A percentile compares a stretch with the other conserved stretches of the same genome.
phyloP scores from a whole-genome alignment of 2,329 filamentous ascomycete genomes.

The Dactylonectria estremocensis region DNA sequence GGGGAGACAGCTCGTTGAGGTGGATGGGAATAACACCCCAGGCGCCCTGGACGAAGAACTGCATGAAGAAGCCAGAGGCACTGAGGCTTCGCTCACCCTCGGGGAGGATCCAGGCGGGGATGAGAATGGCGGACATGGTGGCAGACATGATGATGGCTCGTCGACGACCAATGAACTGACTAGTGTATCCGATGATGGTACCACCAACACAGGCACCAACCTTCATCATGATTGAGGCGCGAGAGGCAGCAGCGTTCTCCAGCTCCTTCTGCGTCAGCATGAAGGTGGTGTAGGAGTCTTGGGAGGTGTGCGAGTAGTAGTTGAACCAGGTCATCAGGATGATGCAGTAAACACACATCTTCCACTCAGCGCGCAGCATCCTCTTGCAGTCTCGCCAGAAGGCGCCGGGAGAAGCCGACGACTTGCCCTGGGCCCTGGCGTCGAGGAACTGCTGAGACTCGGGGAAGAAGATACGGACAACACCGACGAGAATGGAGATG shows the following conservation, averaged over 20 bases:
- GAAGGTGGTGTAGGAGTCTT: constrained; percentile 88
- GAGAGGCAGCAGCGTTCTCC: constrained; percentile 73
- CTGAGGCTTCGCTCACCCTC: constrained; percentile 72
- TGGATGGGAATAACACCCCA: constrained; percentile 81
- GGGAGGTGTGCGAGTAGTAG: constrained; percentile 83
- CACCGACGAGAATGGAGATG: constrained; percentile 77
- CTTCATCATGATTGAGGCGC: constrained; percentile 88
- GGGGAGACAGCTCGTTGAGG: constrained; percentile 80
- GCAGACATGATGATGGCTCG: constrained; percentile 75
- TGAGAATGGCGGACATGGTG: constrained; percentile 72
- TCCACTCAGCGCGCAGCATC: constrained; percentile 81
- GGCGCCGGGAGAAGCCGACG: constrained; percentile 59
- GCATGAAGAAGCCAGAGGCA: constrained; percentile 77
- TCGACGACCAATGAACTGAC: constrained; percentile 82
- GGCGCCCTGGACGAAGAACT: constrained; percentile 77
- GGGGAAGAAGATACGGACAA: constrained; percentile 78
- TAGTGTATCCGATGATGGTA: constrained; percentile 80
- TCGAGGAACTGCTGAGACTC: constrained; percentile 84
- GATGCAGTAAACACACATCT: constrained; percentile 82
- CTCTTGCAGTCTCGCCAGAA: constrained; percentile 80
- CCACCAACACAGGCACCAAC: constrained; percentile 82
- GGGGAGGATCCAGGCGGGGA: constrained; percentile 81
- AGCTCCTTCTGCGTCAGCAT: constrained; percentile 82
- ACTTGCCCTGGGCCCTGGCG: constrained; percentile 73
- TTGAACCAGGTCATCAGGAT: constrained; percentile 85